phyloP scores from a whole-genome alignment of 768 basidiomycete genomes.

The Tubosaeta sp. region DNA sequence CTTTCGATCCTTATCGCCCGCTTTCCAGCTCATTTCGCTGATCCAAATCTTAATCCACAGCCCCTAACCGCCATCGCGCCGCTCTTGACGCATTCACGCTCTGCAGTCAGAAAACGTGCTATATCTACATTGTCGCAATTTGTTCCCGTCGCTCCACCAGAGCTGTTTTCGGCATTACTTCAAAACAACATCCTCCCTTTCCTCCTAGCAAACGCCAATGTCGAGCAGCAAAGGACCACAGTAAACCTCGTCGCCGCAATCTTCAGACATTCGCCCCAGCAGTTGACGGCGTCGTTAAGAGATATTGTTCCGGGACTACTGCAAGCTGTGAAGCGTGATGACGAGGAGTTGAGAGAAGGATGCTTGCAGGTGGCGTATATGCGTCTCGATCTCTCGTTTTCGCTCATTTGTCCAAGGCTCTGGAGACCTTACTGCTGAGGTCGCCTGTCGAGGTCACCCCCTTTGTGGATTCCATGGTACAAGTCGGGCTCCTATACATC shows the following conservation, averaged over 20 bases:
- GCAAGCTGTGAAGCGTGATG: constrained; percentile 64
- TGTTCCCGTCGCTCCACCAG: constrained; percentile 64
- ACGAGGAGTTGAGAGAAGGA: constrained; percentile 81
- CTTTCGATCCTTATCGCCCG: constrained; percentile 85
- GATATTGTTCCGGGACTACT: constrained; percentile 70
- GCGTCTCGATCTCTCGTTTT: neutral
- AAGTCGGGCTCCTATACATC: constrained; percentile 71
- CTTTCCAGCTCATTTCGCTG: constrained; percentile 67
- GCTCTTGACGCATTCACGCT: constrained; percentile 67
- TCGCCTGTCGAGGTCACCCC: constrained; percentile 80
- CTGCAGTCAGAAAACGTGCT: constrained; percentile 90
- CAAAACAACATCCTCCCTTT: constrained; percentile 56
- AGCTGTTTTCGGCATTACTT: constrained; percentile 60
- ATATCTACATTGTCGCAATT: constrained; percentile 84
- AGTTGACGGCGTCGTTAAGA: constrained; percentile 56
- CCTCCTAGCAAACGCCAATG: constrained; percentile 44
- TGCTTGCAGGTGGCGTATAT: constrained; percentile 57
- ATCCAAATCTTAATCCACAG: constrained; percentile 47
- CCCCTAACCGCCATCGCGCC: constrained; percentile 68
- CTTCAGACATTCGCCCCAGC: constrained; percentile 66
- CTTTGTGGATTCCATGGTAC: constrained; percentile 64
- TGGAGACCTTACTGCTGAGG: constrained; percentile 80
- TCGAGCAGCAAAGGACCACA: constrained; percentile 74
- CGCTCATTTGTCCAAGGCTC: constrained; percentile 40
- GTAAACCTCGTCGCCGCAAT: constrained; percentile 78